Conservation (phyloP, 345 rosid genomes). For the Acer yangbiense region DNA sequence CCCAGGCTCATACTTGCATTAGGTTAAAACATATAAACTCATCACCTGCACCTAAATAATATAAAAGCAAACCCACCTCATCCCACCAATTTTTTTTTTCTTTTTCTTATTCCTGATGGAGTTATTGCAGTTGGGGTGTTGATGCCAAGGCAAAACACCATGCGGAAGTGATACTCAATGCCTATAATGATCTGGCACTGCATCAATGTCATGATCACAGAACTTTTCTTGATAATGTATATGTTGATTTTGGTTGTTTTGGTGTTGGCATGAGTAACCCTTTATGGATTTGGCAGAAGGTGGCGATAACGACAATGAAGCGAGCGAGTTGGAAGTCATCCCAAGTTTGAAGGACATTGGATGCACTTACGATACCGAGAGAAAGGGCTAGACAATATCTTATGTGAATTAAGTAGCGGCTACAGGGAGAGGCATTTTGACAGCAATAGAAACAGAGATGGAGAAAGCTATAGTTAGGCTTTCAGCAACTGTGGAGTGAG, state of each 20-base stretch:
- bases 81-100: background rate
- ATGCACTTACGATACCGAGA: no score
- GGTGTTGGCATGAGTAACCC: background rate
- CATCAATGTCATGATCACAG: background rate
- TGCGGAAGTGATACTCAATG: background rate
- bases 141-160: background rate
- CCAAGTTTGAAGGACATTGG: no score
- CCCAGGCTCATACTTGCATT: background rate
- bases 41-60: background rate
- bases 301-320: no score
- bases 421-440: background rate
- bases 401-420: no score
- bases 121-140: background rate
- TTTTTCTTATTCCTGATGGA: background rate
- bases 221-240: background rate
- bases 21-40: background rate
- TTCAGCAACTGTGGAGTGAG: background rate
- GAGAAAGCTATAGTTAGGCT: background rate
- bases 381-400: background rate
- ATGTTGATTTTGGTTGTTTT: slow-evolving; percentile 4
- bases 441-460: background rate
- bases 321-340: no score
- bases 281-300: background rate
- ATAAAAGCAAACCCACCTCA: background rate
- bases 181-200: background rate